Base-by-base conservation (phyloP, 2,329 filamentous ascomycete genomes). In the Pseudomassariella vexata region DNA sequence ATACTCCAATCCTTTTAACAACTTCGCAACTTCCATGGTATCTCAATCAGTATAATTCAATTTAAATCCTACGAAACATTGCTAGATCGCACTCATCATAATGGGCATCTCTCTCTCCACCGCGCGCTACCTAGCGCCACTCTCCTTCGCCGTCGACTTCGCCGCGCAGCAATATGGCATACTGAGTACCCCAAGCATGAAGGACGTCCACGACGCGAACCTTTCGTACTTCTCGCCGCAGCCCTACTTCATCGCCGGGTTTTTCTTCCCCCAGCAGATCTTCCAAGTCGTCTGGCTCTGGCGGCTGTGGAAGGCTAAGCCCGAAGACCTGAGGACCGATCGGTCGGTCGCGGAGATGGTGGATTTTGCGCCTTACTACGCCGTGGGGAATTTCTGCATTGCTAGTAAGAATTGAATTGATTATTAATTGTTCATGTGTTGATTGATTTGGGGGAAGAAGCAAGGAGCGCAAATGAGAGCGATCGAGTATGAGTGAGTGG, bases 261-360 rank as follows among this genome's bases (percentile, higher is more conserved):
- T 79, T 58, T 79, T 79, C 60, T 73, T 74, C 49, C 71, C 71
- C 0, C 73, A 79, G 48, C 73, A 78, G 47, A 46, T 77, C 4
- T 66, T 76, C 48, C 72, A 78, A 49, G 46, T 76, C 3, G 63
- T 57, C 3, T 79, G 72, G 73, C 52, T 78, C 5, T 78, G 70
- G 54, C 62, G 66, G 38, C 56, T 79, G 3, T 74, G 64, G 57
- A 67, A 62, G 31, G 54, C 69, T 7, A 58, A 68, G 29, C 51
- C 60, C 1, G 63, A 54, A 46, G 52, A 6, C 47, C 51, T 28
- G 44, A 37, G 17, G 39, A 64, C 56, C 24, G 57, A 59, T 27
- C 35, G 38, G 9, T 67, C 75, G 20, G 42, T 66, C 1, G 53
- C 61, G 5, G 55, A 61, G 28, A 76, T 78, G 55, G 57, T 70